These are phyloP conservation scores for Ophiostoma novo-ulmi DNA, from an alignment of 2,329 filamentous ascomycete species.

Conservation along the genomic window DNA sequence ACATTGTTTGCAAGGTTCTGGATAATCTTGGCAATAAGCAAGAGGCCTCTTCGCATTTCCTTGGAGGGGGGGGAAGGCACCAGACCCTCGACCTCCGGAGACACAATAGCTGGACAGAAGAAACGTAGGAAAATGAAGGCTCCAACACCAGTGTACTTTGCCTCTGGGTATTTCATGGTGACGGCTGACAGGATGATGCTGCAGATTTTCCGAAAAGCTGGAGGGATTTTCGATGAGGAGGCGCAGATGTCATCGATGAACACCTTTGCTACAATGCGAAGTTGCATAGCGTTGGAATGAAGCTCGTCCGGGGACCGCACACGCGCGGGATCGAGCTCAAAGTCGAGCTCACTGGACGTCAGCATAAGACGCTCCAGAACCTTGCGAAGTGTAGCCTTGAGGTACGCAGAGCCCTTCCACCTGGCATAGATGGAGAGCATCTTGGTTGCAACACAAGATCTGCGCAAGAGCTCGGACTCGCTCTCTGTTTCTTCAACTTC, in stretches of 20 bases:
- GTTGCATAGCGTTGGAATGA: constrained; percentile 60
- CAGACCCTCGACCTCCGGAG: constrained; percentile 63
- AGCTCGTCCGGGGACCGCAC: constrained; percentile 57
- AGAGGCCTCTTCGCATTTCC: constrained; percentile 62
- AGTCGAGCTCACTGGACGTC: constrained; percentile 61
- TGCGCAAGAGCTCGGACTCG: constrained; percentile 61
- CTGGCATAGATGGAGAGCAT: constrained; percentile 67
- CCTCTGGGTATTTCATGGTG: constrained; percentile 58
- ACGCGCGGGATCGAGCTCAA: constrained; percentile 62
- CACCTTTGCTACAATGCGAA: constrained; percentile 63
- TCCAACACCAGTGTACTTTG: constrained; percentile 66
- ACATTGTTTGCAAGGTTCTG: constrained; percentile 69
- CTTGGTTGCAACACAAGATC: constrained; percentile 66
- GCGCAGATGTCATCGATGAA: constrained; percentile 67
- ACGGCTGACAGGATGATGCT: constrained; percentile 63
- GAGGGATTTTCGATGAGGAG: constrained; percentile 56
- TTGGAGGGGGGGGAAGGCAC: constrained; percentile 57
- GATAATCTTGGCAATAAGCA: constrained; percentile 66
- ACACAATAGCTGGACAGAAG: constrained; percentile 67
- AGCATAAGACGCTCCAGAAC: constrained; percentile 61
- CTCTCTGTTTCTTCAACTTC: constrained; percentile 66
- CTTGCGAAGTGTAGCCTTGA: constrained; percentile 60
- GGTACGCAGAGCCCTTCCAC: constrained; percentile 62
- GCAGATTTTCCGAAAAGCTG: constrained; percentile 62
- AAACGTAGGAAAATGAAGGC: constrained; percentile 68